Percentiles rank a stretch among this genome's conserved stretches.
Evolutionary conservation across 306 rosid genomes (phyloP).

Genomic region (Quercus glauca): DNA sequence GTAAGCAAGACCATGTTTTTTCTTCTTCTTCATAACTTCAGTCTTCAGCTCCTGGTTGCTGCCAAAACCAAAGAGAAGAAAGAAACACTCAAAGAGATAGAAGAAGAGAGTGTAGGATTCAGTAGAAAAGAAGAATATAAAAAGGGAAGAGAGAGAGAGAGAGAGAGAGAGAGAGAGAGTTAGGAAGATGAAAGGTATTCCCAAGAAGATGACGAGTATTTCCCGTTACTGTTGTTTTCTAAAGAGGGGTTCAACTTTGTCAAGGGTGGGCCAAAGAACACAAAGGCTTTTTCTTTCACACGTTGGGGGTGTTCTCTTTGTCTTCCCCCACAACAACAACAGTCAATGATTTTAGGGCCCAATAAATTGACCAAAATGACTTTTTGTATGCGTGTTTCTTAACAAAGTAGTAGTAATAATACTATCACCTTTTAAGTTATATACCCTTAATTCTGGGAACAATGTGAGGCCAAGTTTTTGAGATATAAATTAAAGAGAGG

Average conservation of each 20-base stretch:
- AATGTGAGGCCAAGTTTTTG: slow-evolving; percentile 33
- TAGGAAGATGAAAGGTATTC: slow-evolving; percentile 36
- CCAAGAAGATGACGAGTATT: slow-evolving; percentile 76
- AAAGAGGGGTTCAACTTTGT: slow-evolving; percentile 36
- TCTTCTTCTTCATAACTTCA: slow-evolving; percentile 34
- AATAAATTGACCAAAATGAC: neutral
- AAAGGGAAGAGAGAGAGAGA: slow-evolving; percentile 20
- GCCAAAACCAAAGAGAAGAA: slow-evolving; percentile 6
- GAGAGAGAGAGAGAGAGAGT: neutral
- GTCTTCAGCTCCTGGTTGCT: neutral
- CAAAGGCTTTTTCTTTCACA: slow-evolving; percentile 68
- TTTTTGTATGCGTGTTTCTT: neutral
- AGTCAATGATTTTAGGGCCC: slow-evolving; percentile 43
- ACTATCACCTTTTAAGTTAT: neutral
- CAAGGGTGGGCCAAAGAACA: slow-evolving; percentile 39
- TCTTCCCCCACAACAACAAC: slow-evolving; percentile 32
- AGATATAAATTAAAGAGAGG: neutral
- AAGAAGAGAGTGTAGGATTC: slow-evolving; percentile 8
- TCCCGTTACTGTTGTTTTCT: slow-evolving; percentile 66
- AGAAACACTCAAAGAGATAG: neutral
- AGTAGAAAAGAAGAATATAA: neutral
- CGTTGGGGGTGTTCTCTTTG: slow-evolving; percentile 60
- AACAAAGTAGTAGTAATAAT: neutral
- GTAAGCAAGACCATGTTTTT: slow-evolving; percentile 3
- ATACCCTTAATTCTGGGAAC: slow-evolving; percentile 32